Evolutionary conservation across 2,329 filamentous ascomycete genomes (phyloP), one percentile per base, ranked within the genome.

Genomic region (Bipolaris bicolor): DNA sequence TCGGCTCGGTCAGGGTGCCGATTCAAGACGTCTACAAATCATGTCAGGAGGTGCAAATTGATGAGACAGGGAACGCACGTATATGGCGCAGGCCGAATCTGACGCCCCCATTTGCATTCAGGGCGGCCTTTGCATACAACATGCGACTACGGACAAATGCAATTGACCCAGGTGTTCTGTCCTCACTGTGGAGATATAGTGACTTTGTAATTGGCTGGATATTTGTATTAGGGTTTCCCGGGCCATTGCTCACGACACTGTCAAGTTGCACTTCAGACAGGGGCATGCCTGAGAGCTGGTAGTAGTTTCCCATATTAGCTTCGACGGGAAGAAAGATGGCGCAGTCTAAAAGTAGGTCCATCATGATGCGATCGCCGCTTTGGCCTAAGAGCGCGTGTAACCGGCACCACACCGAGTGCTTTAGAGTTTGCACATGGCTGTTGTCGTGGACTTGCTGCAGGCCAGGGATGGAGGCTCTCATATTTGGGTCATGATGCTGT

Each of bases 81-180:
- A 91, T 91, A 73, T 91, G 90, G 62, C 88, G 87, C 52, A 96
- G 82, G 1, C 95, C 94, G 72, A 90, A 88, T 16, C 86, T 83
- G 7, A 95, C 83, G 7, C 81, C 77, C 3, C 90, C 88, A 64
- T 84, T 85, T 2, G 86, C 81, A 67, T 89, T 94, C 29, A 93
- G 79, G 1, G 85, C 83, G 18, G 92, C 86, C 65, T 87, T 88
- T 20, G 90, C 89, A 76, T 97, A 98, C 48, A 98, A 82, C 81
- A 97, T 96, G 18, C 92, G 87, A 69, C 86, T 92, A 58, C 93
- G 88, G 45, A 93, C 86, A 68, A 99, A 89, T 1, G 81, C 78
- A 55, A 98, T 92, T 15, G 86, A 84, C 39, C 84, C 84, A 9
- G 82, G 80, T 15, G 57, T 66, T 49, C 60, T 63, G 10, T 61